A percentile compares a stretch with the other conserved stretches of the same genome.
Evolutionary conservation across 768 basidiomycete genomes (phyloP).

Genomic region (Hericium erinaceus): DNA sequence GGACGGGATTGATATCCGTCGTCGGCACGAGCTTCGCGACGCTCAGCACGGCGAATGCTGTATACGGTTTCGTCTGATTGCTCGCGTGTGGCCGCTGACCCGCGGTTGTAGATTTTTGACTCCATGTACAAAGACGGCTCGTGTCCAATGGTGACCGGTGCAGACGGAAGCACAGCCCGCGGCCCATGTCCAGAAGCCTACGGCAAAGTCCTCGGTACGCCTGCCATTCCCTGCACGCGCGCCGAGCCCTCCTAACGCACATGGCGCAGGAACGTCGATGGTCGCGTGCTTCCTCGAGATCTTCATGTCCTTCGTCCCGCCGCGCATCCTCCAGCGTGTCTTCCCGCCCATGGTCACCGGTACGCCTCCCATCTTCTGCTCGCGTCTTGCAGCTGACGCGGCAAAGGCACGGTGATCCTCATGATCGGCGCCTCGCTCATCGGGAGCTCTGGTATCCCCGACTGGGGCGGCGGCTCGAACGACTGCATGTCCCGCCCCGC

Average conservation of each 20-base stretch:
- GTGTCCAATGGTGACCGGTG: constrained; percentile 47
- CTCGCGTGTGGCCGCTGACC: not conserved
- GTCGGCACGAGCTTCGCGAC: constrained; percentile 80
- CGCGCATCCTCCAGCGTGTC: constrained; percentile 48
- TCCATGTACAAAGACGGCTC: constrained; percentile 74
- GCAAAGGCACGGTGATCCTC: constrained; percentile 62
- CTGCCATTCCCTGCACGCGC: not conserved
- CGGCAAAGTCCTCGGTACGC: constrained; percentile 61
- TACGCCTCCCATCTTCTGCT: constrained; percentile 5
- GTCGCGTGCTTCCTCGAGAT: constrained; percentile 78
- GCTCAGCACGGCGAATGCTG: constrained; percentile 61
- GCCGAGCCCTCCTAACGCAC: not conserved
- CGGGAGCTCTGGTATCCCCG: constrained; percentile 61
- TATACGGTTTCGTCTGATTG: constrained; percentile 21
- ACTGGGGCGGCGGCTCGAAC: constrained; percentile 84
- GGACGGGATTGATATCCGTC: constrained; percentile 74
- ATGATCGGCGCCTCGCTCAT: constrained; percentile 75
- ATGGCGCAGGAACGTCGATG: constrained; percentile 51
- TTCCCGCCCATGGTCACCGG: constrained; percentile 81
- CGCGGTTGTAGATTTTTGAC: constrained; percentile 48
- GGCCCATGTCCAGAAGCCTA: constrained; percentile 72
- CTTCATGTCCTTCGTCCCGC: constrained; percentile 65
- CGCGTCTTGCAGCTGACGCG: not conserved
- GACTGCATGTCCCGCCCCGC: constrained; percentile 52
- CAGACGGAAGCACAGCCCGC: constrained; percentile 51